Conservation (phyloP, 129 eudicot species). For the Pulicaria dysenterica region DNA sequence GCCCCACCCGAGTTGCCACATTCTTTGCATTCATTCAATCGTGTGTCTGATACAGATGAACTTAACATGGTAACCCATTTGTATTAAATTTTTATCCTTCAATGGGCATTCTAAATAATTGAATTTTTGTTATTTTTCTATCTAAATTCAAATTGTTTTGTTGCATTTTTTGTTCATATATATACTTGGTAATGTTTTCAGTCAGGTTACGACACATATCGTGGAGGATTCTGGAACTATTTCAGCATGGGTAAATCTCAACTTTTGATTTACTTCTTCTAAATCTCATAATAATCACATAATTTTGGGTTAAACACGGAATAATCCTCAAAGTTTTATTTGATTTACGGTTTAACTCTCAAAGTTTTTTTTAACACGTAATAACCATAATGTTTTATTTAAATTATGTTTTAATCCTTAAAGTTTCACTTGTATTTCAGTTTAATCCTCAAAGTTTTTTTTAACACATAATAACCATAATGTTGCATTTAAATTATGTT, state of each 20-base stretch:
- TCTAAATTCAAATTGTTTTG: neutral
- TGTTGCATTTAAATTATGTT: too few relatives aligned
- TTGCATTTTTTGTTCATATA: conserved; percentile 9
- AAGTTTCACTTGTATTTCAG: too few relatives aligned
- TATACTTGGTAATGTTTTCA: conserved; percentile 40
- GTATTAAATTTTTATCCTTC: neutral
- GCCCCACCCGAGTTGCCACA: conserved; percentile 92
- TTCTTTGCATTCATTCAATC: conserved; percentile 86
- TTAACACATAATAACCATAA: too few relatives aligned
- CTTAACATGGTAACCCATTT: conserved; percentile 56
- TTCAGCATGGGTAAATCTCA: conserved; percentile 92
- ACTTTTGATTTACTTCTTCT: conserved; percentile 3
- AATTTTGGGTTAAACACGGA: too few relatives aligned
- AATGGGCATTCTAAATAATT: neutral
- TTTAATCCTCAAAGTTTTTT: too few relatives aligned
- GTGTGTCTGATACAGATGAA: conserved; percentile 70
- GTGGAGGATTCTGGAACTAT: conserved; percentile 99
- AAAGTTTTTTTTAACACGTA: too few relatives aligned
- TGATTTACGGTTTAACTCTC: too few relatives aligned
- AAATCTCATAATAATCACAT: neutral
- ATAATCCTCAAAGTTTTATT: too few relatives aligned
- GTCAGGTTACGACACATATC: conserved; percentile 82
- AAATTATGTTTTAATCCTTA: too few relatives aligned
- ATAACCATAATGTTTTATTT: too few relatives aligned
- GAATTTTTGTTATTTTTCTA: neutral